phyloP scores from a whole-genome alignment of 176 grass and related monocot species.

The Oryza rufipogon region DNA sequence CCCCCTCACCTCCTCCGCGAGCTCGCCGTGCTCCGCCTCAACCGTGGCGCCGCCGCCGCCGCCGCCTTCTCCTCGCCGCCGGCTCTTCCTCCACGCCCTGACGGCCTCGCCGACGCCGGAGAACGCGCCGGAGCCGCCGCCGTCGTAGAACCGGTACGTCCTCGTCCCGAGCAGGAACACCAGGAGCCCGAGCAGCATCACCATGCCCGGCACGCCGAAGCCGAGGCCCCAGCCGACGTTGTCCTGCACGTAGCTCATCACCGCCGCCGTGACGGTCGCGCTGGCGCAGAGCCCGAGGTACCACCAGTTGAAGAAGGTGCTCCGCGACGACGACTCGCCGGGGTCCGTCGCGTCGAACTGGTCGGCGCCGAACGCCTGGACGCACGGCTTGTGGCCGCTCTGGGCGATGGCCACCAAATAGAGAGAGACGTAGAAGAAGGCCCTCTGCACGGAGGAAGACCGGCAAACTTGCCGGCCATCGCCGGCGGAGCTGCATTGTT shows the following conservation, averaged over 20 bases:
- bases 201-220: constrained; percentile 53
- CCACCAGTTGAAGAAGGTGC: constrained; percentile 84
- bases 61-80: too few relatives aligned
- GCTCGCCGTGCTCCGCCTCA: neutral
- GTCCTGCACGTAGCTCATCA: constrained; percentile 69
- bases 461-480: neutral
- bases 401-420: constrained; percentile 63
- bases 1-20: constrained; percentile 26
- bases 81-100: neutral
- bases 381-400: constrained; percentile 67
- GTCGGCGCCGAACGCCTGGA: constrained; percentile 69
- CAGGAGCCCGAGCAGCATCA: constrained; percentile 41
- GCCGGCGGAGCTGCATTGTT: neutral
- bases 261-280: neutral
- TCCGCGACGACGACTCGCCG: constrained; percentile 26
- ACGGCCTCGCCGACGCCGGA: neutral
- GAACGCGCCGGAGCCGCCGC: neutral
- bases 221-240: constrained; percentile 61
- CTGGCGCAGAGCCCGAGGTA: constrained; percentile 47
- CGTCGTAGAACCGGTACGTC: constrained; percentile 51
- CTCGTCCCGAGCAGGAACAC: constrained; percentile 60
- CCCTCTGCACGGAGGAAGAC: constrained; percentile 32
- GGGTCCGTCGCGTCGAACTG: constrained; percentile 60
- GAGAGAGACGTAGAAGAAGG: constrained; percentile 59
- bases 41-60: neutral